Conservation (phyloP, 352 stramenopile species). For the Globisporangium emineosum region DNA sequence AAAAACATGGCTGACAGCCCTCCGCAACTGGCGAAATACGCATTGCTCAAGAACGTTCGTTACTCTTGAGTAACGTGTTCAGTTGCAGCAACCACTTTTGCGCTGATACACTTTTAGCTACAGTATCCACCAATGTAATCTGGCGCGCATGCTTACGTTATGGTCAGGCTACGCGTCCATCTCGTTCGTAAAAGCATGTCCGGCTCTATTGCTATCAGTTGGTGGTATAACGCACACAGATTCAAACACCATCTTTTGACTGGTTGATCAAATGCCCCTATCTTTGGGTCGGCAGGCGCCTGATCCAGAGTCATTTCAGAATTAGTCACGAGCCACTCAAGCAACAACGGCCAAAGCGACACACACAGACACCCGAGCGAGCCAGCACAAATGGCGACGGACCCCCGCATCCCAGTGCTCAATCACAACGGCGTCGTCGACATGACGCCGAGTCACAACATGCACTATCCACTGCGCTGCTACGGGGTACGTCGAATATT, state of each 20-base stretch:
- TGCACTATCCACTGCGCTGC: not conserved
- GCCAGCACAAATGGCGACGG: not conserved
- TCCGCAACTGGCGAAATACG: not conserved
- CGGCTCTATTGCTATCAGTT: not conserved
- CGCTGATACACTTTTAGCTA: not conserved
- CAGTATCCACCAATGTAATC: not conserved
- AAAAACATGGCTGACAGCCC: not conserved
- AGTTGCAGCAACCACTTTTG: not conserved
- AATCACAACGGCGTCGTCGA: slow-evolving; percentile 1
- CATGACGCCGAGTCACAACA: not conserved
- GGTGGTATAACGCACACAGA: not conserved
- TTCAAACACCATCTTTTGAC: not conserved
- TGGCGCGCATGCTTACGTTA: not conserved
- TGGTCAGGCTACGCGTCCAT: not conserved
- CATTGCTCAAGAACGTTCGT: not conserved
- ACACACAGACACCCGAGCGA: not conserved
- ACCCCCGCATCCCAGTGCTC: slow-evolving; percentile 6
- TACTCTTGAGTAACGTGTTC: not conserved
- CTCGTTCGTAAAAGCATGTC: not conserved
- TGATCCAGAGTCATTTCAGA: slow-evolving; percentile 1
- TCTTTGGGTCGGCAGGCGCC: not conserved
- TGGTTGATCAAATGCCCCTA: not conserved
- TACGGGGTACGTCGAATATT: not conserved
- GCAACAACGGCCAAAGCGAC: not conserved
- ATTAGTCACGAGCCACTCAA: not conserved